A percentile compares a stretch with the other conserved stretches of the same genome.
Evolutionary conservation across 2,329 filamentous ascomycete genomes (phyloP).

Genomic region (Intubia oerlemansii): DNA sequence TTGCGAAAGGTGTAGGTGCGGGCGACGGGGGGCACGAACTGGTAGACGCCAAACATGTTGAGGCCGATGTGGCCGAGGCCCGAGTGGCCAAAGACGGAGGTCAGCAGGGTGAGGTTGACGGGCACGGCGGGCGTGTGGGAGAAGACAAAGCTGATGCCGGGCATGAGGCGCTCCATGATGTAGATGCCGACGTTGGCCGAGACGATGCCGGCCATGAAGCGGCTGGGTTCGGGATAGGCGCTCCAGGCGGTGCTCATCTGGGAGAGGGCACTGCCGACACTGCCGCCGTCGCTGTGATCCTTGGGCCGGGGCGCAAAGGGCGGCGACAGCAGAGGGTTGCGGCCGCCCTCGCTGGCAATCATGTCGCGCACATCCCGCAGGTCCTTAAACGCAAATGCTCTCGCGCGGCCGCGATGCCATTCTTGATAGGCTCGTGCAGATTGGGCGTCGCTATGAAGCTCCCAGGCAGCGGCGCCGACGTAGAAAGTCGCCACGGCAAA

Average conservation of each 20-base stretch:
- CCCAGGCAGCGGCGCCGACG: slow-evolving; percentile 5
- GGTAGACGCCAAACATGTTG: slow-evolving; percentile 12
- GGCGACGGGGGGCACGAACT: slow-evolving; percentile 10
- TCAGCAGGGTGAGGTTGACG: slow-evolving; percentile 10
- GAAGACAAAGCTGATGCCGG: slow-evolving; percentile 5
- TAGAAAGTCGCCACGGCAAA: slow-evolving; percentile 7
- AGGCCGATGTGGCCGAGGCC: slow-evolving; percentile 10
- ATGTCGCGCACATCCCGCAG: not conserved
- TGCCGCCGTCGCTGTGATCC: not conserved
- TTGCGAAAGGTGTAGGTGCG: slow-evolving; percentile 6
- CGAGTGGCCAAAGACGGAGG: slow-evolving; percentile 12
- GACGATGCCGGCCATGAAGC: slow-evolving; percentile 7
- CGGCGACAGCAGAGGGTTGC: not conserved
- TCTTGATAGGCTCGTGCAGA: slow-evolving; percentile 4
- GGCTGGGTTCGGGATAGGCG: no score
- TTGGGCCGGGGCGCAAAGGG: not conserved
- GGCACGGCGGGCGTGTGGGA: slow-evolving; percentile 6
- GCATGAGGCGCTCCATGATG: slow-evolving; percentile 5
- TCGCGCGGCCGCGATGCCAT: no score
- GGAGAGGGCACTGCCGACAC: slow-evolving; percentile 1
- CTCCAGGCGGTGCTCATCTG: slow-evolving; percentile 5
- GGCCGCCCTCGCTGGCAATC: not conserved
- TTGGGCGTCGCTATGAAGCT: slow-evolving; percentile 6
- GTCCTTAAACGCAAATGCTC: no score
- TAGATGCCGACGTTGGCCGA: slow-evolving; percentile 7